These are phyloP conservation scores for Trametes versicolor DNA, from an alignment of 1,284 basidiomycete species.

Conservation along the genomic window DNA sequence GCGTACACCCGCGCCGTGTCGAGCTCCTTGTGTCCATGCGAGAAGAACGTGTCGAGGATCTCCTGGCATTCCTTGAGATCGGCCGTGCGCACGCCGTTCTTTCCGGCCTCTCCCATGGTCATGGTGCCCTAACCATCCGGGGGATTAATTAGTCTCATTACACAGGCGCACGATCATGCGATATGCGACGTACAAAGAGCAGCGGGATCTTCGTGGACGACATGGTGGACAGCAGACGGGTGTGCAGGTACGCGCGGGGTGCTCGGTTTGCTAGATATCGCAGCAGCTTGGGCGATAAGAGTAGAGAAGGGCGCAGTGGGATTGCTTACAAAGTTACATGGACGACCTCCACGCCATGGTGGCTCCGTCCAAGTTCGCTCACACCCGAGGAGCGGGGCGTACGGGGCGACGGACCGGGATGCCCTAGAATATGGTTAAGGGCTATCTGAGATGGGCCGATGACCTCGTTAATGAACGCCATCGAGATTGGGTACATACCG, in stretches of 20 bases:
- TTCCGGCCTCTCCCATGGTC: constrained; percentile 57
- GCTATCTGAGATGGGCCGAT: constrained; percentile 25
- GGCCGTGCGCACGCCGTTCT: constrained; percentile 52
- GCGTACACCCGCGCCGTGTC: constrained; percentile 62
- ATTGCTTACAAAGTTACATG: not conserved
- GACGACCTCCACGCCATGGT: constrained; percentile 5
- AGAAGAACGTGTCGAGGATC: constrained; percentile 57
- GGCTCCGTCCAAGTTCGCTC: not conserved
- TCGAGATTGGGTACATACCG: constrained; percentile 10
- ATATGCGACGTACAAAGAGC: constrained; percentile 17
- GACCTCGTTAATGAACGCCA: constrained; percentile 6
- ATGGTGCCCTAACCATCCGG: constrained; percentile 54
- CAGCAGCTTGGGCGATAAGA: constrained; percentile 21
- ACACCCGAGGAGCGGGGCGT: not conserved
- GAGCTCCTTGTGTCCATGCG: constrained; percentile 54
- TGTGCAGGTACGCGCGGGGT: not conserved
- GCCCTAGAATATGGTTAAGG: constrained; percentile 16
- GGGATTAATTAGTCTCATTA: not conserved
- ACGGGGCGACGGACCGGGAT: constrained; percentile 9
- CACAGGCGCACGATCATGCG: no score
- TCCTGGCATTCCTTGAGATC: constrained; percentile 52
- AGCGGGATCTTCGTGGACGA: constrained; percentile 26
- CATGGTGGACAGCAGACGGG: constrained; percentile 17
- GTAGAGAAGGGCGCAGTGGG: constrained; percentile 12
- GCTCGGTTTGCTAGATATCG: constrained; percentile 1